Conservation (phyloP, 2,329 filamentous ascomycete genomes). For the Colletotrichum tropicicola region DNA sequence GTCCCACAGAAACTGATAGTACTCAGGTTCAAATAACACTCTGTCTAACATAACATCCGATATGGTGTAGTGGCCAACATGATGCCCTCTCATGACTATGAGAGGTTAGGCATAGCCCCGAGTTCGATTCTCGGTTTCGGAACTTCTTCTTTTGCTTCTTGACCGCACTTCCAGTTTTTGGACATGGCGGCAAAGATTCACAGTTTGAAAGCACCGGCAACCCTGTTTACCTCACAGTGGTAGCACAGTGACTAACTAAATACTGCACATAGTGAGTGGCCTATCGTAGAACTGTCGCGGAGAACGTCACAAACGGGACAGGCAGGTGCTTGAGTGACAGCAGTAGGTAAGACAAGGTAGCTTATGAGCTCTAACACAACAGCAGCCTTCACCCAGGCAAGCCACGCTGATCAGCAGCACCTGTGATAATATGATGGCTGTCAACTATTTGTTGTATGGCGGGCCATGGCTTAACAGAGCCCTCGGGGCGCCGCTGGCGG, state of each 20-base stretch:
- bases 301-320: too few relatives aligned
- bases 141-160: background rate
- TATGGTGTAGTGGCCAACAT: conserved; percentile 30
- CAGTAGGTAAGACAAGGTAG: too few relatives aligned
- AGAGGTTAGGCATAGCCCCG: conserved; percentile 27
- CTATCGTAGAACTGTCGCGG: too few relatives aligned
- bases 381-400: too few relatives aligned
- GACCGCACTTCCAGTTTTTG: background rate
- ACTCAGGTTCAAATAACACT: fast-evolving
- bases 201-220: too few relatives aligned
- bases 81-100: conserved; percentile 13
- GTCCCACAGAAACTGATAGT: background rate
- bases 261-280: too few relatives aligned
- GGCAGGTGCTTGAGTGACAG: too few relatives aligned
- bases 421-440: background rate
- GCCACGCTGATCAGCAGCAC: background rate
- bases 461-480: conserved; percentile 4
- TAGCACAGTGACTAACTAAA: too few relatives aligned
- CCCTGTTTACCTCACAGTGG: too few relatives aligned
- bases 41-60: background rate
- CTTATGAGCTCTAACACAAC: too few relatives aligned
- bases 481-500: background rate
- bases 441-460: background rate
- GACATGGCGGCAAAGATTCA: too few relatives aligned
- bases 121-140: conserved; percentile 31